Evolutionary conservation across 179 eudicot genomes (phyloP).

Genomic region (Monotropa hypopitys): DNA sequence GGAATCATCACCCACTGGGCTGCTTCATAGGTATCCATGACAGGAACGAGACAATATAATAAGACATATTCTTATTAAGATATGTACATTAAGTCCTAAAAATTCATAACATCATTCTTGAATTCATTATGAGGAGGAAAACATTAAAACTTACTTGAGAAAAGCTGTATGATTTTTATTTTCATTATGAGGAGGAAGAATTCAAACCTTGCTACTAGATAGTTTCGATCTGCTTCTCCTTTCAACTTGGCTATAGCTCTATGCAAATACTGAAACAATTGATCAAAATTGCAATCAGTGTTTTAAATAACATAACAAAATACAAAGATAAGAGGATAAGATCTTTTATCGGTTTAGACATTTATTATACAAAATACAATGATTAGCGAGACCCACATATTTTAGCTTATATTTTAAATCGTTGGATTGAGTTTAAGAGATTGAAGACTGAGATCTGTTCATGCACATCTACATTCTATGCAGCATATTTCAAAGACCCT

Average conservation of each 20-base stretch:
- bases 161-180: background rate
- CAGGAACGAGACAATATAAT: background rate
- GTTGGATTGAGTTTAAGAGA: too few relatives aligned
- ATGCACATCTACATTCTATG: too few relatives aligned
- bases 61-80: too few relatives aligned
- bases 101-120: too few relatives aligned
- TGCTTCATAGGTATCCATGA: slow-evolving; percentile 5
- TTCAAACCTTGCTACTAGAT: slow-evolving; percentile 19
- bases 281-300: background rate
- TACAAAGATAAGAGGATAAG: too few relatives aligned
- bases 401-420: too few relatives aligned
- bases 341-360: background rate
- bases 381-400: too few relatives aligned
- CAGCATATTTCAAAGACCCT: too few relatives aligned
- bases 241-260: slow-evolving; percentile 27
- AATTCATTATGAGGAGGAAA: too few relatives aligned
- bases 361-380: too few relatives aligned
- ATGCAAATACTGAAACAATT: slow-evolving; percentile 15
- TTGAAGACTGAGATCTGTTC: too few relatives aligned
- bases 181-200: background rate
- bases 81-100: too few relatives aligned
- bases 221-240: slow-evolving; percentile 17
- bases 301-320: background rate
- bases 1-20: slow-evolving; percentile 24
- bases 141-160: background rate